Evolutionary conservation across 352 stramenopile genomes (phyloP).

Genomic region (Pythium vanterpoolii): DNA sequence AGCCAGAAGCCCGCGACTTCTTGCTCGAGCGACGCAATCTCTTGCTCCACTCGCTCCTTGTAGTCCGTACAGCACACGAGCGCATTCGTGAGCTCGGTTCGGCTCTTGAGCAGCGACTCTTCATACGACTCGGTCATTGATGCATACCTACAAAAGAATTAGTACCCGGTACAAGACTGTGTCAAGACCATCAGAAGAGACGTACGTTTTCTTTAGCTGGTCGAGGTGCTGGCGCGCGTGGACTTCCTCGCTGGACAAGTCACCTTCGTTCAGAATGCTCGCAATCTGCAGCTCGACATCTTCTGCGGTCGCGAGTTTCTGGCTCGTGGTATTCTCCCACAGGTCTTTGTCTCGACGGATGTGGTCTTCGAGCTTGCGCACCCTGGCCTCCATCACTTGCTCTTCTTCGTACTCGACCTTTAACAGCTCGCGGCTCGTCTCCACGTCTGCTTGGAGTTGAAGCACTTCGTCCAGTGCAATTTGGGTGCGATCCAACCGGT

Average conservation of each 20-base stretch:
- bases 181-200: neutral
- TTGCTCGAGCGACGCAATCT: constrained; percentile 55
- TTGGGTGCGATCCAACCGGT: constrained; percentile 50
- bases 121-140: constrained; percentile 53
- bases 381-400: constrained; percentile 36
- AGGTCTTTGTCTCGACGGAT: constrained; percentile 53
- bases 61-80: constrained; percentile 64
- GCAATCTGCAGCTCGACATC: constrained; percentile 73
- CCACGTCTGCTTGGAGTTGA: constrained; percentile 49
- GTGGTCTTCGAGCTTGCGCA: constrained; percentile 56
- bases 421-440: constrained; percentile 47
- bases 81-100: constrained; percentile 54
- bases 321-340: constrained; percentile 33
- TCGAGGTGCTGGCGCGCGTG: constrained; percentile 39
- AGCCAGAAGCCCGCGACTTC: constrained; percentile 51
- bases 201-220: constrained; percentile 55
- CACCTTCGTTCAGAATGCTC: constrained; percentile 58
- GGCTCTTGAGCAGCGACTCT: constrained; percentile 52
- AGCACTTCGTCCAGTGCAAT: constrained; percentile 56
- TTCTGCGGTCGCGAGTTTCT: constrained; percentile 52
- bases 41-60: constrained; percentile 56
- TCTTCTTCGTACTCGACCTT: constrained; percentile 54
- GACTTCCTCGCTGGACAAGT: constrained; percentile 41
- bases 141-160: constrained; percentile 38
- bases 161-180: no score